phyloP scores from a whole-genome alignment of 1,284 basidiomycete species.

The Ceraceosorus bombacis region DNA sequence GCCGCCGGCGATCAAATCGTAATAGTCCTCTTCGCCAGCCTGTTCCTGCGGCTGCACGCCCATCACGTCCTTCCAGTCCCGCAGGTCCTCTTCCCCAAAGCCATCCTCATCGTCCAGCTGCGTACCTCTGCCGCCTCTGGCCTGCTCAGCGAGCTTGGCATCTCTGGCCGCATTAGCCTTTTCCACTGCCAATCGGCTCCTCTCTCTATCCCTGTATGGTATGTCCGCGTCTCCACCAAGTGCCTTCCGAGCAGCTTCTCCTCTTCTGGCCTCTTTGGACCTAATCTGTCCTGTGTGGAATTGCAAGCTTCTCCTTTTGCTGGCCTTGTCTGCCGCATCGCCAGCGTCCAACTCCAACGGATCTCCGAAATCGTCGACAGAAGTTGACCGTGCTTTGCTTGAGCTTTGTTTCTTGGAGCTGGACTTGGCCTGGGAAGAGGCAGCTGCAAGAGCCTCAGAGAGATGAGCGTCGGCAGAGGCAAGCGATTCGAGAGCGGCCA shows the following conservation, averaged over 20 bases:
- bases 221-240: constrained; percentile 45
- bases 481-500: constrained; percentile 19
- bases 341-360: constrained; percentile 28
- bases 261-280: constrained; percentile 20
- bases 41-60: constrained; percentile 20
- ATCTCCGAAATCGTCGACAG: constrained; percentile 35
- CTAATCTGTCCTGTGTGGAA: constrained; percentile 42
- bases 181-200: constrained; percentile 38
- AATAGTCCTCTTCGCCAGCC: constrained; percentile 40
- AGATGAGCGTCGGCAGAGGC: constrained; percentile 8
- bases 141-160: constrained; percentile 19
- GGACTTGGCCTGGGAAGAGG: background rate
- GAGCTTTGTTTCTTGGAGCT: constrained; percentile 5
- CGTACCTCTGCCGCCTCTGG: constrained; percentile 1
- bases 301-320: constrained; percentile 30
- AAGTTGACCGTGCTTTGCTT: constrained; percentile 4
- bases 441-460: background rate
- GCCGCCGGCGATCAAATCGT: constrained; percentile 36
- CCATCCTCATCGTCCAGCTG: constrained; percentile 21
- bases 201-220: constrained; percentile 42
- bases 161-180: constrained; percentile 33
- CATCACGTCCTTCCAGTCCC: constrained; percentile 42
- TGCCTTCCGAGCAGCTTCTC: constrained; percentile 24
- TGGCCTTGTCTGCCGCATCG: constrained; percentile 38
- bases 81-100: constrained; percentile 41